A percentile compares a stretch with the other conserved stretches of the same genome.
phyloP scores from a whole-genome alignment of 306 rosid genomes.

The Hylodesmum podocarpum region DNA sequence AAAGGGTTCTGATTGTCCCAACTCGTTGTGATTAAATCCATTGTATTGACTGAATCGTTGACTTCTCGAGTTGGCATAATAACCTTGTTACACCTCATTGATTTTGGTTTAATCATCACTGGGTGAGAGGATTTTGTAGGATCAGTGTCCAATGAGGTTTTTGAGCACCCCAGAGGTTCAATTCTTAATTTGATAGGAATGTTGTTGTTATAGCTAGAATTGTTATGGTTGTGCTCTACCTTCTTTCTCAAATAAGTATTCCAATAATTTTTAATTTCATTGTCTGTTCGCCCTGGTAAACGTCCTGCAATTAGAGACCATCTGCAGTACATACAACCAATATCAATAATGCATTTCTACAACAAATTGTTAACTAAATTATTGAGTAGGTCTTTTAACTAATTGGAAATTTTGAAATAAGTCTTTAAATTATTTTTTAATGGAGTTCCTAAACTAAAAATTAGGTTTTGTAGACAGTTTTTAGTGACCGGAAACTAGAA shows the following conservation, averaged over 20 bases:
- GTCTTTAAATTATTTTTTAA: no score
- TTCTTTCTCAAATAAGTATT: conserved; percentile 26
- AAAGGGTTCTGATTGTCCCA: not conserved
- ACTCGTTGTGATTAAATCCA: not conserved
- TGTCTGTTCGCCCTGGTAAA: conserved; percentile 21
- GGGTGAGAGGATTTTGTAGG: not conserved
- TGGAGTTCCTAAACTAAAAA: no score
- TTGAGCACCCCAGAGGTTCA: not conserved
- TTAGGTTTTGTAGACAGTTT: no score
- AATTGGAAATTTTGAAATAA: no score
- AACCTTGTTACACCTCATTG: conserved; percentile 12
- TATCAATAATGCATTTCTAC: no score
- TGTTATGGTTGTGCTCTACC: not conserved
- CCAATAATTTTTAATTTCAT: conserved; percentile 18
- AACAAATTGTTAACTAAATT: no score
- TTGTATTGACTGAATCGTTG: not conserved
- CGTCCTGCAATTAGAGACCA: conserved; percentile 25
- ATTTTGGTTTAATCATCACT: not conserved
- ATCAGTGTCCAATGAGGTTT: not conserved
- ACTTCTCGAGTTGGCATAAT: not conserved
- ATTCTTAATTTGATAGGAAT: not conserved
- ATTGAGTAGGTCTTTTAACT: no score
- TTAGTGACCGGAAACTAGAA: no score
- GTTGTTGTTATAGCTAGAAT: not conserved
- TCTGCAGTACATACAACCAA: not conserved